Conservation (phyloP, 169 alveolate species). For the Cryptosporidium felis region DNA sequence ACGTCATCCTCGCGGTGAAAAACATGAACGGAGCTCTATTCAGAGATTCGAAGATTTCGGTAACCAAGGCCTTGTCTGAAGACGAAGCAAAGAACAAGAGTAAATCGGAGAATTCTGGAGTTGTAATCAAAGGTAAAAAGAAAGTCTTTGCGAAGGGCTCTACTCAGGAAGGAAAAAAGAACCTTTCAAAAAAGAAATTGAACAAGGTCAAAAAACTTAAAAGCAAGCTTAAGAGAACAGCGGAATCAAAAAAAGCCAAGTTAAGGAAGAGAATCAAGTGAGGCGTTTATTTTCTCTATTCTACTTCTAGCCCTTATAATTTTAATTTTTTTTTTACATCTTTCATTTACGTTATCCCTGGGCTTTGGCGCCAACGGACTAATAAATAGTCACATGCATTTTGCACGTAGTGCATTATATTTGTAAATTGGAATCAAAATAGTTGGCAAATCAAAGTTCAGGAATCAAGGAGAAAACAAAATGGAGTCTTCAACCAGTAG, state of each 20-base stretch:
- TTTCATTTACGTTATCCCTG: neutral
- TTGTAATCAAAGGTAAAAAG: neutral
- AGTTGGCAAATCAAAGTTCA: no score
- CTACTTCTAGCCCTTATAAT: no score
- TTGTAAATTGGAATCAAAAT: neutral
- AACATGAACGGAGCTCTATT: slow-evolving; percentile 3
- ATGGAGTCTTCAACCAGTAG: neutral
- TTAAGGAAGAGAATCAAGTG: neutral
- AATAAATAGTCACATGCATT: neutral
- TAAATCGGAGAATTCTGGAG: neutral
- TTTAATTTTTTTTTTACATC: neutral
- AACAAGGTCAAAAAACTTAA: neutral
- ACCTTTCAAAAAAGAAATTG: neutral
- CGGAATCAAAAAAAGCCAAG: neutral
- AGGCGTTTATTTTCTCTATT: no score
- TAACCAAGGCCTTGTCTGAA: slow-evolving; percentile 53
- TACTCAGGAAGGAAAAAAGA: neutral
- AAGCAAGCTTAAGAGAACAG: neutral
- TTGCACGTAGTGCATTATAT: neutral
- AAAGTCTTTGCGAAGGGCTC: neutral
- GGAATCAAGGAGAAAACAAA: neutral
- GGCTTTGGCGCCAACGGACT: slow-evolving; percentile 10
- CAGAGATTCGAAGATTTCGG: neutral
- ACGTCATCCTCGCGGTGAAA: slow-evolving; percentile 11
- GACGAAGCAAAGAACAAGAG: slow-evolving; percentile 15